These are phyloP conservation scores for Pezicula neosporulosa DNA, from an alignment of 2,329 filamentous ascomycete genomes.

Conservation along the genomic window DNA sequence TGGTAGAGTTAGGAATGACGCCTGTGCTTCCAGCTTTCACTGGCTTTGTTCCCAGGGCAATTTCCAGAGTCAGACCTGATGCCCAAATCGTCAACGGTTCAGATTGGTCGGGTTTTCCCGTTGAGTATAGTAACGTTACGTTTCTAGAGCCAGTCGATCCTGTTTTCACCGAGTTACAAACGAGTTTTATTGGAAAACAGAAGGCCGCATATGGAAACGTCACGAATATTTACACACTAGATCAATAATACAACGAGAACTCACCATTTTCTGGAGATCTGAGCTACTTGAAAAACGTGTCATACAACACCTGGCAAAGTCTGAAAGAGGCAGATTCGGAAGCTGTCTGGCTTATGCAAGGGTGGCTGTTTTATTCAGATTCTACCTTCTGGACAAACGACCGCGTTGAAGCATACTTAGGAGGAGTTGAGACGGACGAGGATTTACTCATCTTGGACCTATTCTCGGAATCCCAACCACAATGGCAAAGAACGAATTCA, in stretches of 20 bases:
- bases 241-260: slow-evolving; percentile 53
- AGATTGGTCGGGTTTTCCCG: slow-evolving; percentile 38
- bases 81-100: slow-evolving; percentile 40
- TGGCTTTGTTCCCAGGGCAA: slow-evolving; percentile 42
- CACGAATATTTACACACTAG: slow-evolving; percentile 44
- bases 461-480: slow-evolving; percentile 44
- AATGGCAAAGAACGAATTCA: slow-evolving; percentile 46
- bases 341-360: slow-evolving; percentile 50
- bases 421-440: slow-evolving; percentile 36
- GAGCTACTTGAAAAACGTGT: slow-evolving; percentile 39
- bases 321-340: slow-evolving; percentile 44
- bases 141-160: slow-evolving; percentile 45
- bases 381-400: slow-evolving; percentile 40
- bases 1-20: slow-evolving; percentile 50
- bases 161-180: slow-evolving; percentile 39
- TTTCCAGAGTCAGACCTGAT: slow-evolving; percentile 37
- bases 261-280: slow-evolving; percentile 41
- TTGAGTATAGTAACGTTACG: slow-evolving; percentile 39
- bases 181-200: slow-evolving; percentile 43
- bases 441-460: slow-evolving; percentile 50
- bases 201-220: slow-evolving; percentile 43
- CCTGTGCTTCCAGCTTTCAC: slow-evolving; percentile 48
- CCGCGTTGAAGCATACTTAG: slow-evolving; percentile 45
- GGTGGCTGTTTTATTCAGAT: slow-evolving; percentile 45
- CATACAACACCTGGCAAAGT: slow-evolving; percentile 38